Evolutionary conservation across 1,284 basidiomycete genomes (phyloP).

Genomic region (Takashimella tepidaria): DNA sequence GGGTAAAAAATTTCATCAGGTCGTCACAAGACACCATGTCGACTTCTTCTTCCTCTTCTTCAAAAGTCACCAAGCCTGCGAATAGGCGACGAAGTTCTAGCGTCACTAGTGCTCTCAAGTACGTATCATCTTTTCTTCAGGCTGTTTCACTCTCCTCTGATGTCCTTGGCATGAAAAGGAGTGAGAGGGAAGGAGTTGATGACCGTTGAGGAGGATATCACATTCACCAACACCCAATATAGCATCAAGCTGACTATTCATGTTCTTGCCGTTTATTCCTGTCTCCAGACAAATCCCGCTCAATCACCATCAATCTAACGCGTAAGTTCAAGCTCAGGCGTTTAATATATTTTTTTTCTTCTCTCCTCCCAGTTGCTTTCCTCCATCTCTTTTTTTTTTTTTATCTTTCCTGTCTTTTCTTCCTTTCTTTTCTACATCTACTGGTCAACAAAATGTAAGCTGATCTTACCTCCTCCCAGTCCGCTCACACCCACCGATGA

Average conservation of each 20-base stretch:
- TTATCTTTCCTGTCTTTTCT: background rate
- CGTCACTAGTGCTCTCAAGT: constrained; percentile 38
- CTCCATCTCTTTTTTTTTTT: background rate
- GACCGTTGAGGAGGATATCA: too few relatives aligned
- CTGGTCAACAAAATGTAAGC: background rate
- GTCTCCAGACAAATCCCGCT: constrained; percentile 39
- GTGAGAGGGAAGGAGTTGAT: too few relatives aligned
- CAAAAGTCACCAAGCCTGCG: background rate
- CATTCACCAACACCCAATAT: too few relatives aligned
- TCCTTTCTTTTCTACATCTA: background rate
- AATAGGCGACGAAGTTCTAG: constrained; percentile 33
- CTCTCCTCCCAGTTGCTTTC: background rate
- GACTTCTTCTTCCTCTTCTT: background rate
- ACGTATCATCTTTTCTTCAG: constrained; percentile 5
- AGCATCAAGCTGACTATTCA: too few relatives aligned
- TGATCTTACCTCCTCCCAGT: background rate
- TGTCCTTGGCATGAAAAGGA: background rate
- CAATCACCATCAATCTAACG: constrained; percentile 21
- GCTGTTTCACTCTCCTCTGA: background rate
- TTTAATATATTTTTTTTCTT: background rate
- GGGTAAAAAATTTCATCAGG: background rate
- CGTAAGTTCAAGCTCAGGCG: too few relatives aligned
- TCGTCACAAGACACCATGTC: constrained; percentile 2
- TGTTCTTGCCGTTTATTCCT: too few relatives aligned
- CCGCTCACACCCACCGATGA: constrained; percentile 9